Percentiles rank a stretch among this genome's conserved stretches.
Evolutionary conservation across 768 basidiomycete species (phyloP).

Genomic region (Pulveroboletus sp.): DNA sequence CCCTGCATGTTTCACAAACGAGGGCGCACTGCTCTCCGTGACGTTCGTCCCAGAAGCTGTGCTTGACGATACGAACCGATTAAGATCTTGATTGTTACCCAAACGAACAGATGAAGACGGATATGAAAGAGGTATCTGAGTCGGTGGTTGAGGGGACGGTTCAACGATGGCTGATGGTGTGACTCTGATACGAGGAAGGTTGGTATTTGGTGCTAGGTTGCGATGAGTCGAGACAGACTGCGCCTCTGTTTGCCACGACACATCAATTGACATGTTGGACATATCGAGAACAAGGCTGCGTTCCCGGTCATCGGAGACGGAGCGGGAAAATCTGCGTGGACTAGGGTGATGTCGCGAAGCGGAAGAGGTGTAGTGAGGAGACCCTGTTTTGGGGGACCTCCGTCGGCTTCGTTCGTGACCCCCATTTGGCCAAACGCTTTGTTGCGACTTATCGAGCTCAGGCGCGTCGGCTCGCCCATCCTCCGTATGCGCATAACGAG

Average conservation of each 20-base stretch:
- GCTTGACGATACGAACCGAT: slow-evolving; percentile 86
- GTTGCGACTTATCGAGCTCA: slow-evolving; percentile 19
- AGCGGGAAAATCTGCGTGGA: slow-evolving; percentile 39
- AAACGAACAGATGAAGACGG: slow-evolving; percentile 50
- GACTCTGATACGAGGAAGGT: slow-evolving; percentile 27
- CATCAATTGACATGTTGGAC: slow-evolving; percentile 43
- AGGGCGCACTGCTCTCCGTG: slow-evolving; percentile 67
- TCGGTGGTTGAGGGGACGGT: slow-evolving; percentile 31
- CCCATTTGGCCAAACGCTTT: slow-evolving; percentile 25
- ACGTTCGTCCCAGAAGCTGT: slow-evolving; percentile 73
- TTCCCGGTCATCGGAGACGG: slow-evolving; percentile 40
- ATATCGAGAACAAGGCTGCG: slow-evolving; percentile 38
- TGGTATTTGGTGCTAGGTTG: slow-evolving; percentile 1
- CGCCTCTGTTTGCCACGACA: slow-evolving; percentile 28
- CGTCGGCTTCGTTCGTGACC: slow-evolving; percentile 26
- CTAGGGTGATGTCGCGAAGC: slow-evolving; percentile 38
- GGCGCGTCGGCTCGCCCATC: slow-evolving; percentile 15
- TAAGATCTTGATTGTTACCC: slow-evolving; percentile 65
- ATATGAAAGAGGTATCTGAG: slow-evolving; percentile 32
- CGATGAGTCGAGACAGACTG: slow-evolving; percentile 10
- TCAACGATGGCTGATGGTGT: slow-evolving; percentile 28
- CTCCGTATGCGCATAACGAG: slow-evolving; percentile 32
- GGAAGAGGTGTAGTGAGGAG: slow-evolving; percentile 31
- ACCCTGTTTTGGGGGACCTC: slow-evolving; percentile 22
- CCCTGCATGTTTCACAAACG: slow-evolving; percentile 81